Conservation (phyloP, 2,329 filamentous ascomycete species). For the Penicillium sp. region DNA sequence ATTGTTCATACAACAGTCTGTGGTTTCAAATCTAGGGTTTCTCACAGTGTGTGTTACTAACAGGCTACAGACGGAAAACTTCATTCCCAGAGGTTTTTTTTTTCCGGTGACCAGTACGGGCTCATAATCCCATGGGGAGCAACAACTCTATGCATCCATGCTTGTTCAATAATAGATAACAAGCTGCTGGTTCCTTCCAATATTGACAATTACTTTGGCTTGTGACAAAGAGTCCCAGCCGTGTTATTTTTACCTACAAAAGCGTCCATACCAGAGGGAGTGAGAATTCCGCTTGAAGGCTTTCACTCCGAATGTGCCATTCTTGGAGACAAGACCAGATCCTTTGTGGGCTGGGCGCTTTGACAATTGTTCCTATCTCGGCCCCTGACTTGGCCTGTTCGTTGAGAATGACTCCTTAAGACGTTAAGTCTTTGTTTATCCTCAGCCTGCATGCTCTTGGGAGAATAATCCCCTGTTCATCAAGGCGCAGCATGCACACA, state of each 20-base stretch:
- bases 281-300: constrained; percentile 1
- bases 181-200: background rate
- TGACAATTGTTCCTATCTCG: constrained; percentile 3
- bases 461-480: background rate
- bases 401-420: background rate
- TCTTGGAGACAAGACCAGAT: background rate
- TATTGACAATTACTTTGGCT: background rate
- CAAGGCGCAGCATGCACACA: constrained; percentile 4
- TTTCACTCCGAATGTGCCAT: background rate
- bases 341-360: constrained; percentile 1
- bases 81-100: background rate
- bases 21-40: background rate
- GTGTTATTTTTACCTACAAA: constrained; percentile 2
- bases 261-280: background rate
- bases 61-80: background rate
- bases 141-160: background rate
- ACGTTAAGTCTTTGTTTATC: background rate
- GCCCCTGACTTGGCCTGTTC: background rate
- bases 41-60: background rate
- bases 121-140: background rate
- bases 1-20: background rate
- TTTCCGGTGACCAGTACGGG: too few species aligned
- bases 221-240: background rate
- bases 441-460: background rate
- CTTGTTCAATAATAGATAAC: background rate